Evolutionary conservation across 441 rosid genomes (phyloP), one percentile per base, ranked within the genome.

Genomic region (Pelargonium citronellum): DNA sequence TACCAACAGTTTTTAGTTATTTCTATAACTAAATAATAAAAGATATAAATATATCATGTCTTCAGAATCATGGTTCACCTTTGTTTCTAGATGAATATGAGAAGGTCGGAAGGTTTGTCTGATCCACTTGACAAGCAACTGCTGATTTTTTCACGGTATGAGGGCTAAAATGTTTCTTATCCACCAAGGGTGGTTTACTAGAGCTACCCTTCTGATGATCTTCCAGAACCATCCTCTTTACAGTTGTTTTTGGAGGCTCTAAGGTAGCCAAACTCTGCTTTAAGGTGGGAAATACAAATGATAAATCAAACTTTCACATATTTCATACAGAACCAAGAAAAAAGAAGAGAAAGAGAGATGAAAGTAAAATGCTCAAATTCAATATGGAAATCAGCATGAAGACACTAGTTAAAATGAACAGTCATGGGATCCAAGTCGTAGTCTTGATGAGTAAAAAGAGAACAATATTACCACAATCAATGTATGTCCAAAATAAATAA

Each of bases 161-260:
- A 75, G 78, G 72, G 16, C 77, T 71, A 65, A 75, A 43, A 51
- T 79, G 66, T 57, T 74, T 83, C 75, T 83, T 79, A 74, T 81
- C 85, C 69, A 71, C 78, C 63, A 72, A 58, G 46, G 79, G 76
- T 47, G 83, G 82, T 77, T 78, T 86, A 66, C 73, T 74, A 34
- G 67, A 69, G 82, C 75, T 75, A 51, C 74, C 77, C 72, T 82
- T 89, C 76, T 75, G 82, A 71, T 70, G 77, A 74, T 87, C 90
- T 79, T 80, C 87, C 81, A 89, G 78, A 82, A 87, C 82, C 72
- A 92, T 84, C 86, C 99, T 86, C 83, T 88, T 92, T 47, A 92
- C 90, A 71, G 91, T 95, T 75, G 99, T 95, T 78, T 88, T 95
- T 63, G 96, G 83, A 68, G 99, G 97, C 82, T 87, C 91, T 82